Evolutionary conservation across 2,329 filamentous ascomycete species (phyloP), one percentile per base, ranked within the genome.

Genomic region (Fusarium devonianum): DNA sequence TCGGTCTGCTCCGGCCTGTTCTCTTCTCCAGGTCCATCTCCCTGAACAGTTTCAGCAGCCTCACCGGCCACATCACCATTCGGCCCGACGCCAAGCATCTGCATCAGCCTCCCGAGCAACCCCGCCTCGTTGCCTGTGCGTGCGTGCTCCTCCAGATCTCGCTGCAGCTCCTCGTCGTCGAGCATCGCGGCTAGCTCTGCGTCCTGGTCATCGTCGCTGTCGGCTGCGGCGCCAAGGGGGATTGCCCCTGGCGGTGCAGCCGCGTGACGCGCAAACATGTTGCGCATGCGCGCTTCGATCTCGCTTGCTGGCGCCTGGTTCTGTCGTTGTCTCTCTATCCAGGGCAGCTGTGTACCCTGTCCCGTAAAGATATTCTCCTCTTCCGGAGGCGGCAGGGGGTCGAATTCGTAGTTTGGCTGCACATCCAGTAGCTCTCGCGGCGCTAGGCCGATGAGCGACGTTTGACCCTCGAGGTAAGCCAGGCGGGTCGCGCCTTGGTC

Each of bases 391-490:
- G 92, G 90, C 11, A 96, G 74, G 2, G 91, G 91, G 66, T 96
- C 92, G 16, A 90, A 94, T 13, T 90, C 84, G 55, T 88, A 85
- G 62, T 84, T 92, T 3, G 86, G 85, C 35, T 85, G 77, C 23
- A 79, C 75, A 13, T 81, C 77, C 9, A 91, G 84, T 62, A 90
- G 80, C 7, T 75, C 72, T 2, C 79, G 77, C 1, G 92, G 90
- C 6, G 94, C 78, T 28, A 88, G 75, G 0, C 83, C 79, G 62
- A 93, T 87, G 16, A 96, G 79, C 2, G 79, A 74, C 1, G 87
- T 88, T 3, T 86, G 84, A 58, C 92, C 89, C 21, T 90, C 88
- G 7, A 96, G 79, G 49, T 92, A 86, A 16, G 90, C 83, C 66
- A 95, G 89, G 32, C 92, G 82, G 3, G 88, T 89, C 44, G 90